Evolutionary conservation across 805 yeast genomes (phyloP), one percentile per base, ranked within the genome.

Genomic region (Zygotorulaspora chibaensis): DNA sequence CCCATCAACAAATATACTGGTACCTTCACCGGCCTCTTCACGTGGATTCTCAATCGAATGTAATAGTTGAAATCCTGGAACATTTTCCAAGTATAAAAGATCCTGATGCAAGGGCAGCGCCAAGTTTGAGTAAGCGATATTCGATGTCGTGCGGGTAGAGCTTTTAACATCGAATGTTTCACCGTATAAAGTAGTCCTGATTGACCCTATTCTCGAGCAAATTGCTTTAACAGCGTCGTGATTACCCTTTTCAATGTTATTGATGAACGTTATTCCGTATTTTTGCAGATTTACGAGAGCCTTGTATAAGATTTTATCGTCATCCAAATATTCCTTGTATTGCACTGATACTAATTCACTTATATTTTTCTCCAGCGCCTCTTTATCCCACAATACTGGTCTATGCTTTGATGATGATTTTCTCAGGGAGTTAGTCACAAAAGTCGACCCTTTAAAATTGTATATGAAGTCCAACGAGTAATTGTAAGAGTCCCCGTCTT

Each of bases 91-190:
- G 65, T 84, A 85, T 38, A 81, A 71, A 20, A 85, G 70, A 57
- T 86, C 93, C 84, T 83, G 85, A 56, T 85, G 95, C 40, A 85
- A 69, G 2, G 89, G 89, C 34, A 86, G 70, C 53, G 76, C 76
- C 8, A 71, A 72, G 40, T 74, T 71, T 3, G 93, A 81, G 57
- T 83, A 78, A 3, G 90, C 90, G 41, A 85, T 81, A 53, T 85
- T 83, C 45, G 74, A 77, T 10, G 89, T 84, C 20, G 56, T 55
- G 43, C 71, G 69, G 3, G 75, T 72, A 2, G 58, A 59, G 8
- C 75, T 68, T 42, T 72, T 73, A 7, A 85, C 90, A 58, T 85
- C 85, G 66, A 85, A 85, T 4, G 81, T 70, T 7, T 76, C 71
- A 1, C 91, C 93, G 56, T 84, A 84, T 54, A 85, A 82, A 0